These are phyloP conservation scores for Diaporthe velutina DNA, from an alignment of 2,329 filamentous ascomycete species.

Conservation along the genomic window DNA sequence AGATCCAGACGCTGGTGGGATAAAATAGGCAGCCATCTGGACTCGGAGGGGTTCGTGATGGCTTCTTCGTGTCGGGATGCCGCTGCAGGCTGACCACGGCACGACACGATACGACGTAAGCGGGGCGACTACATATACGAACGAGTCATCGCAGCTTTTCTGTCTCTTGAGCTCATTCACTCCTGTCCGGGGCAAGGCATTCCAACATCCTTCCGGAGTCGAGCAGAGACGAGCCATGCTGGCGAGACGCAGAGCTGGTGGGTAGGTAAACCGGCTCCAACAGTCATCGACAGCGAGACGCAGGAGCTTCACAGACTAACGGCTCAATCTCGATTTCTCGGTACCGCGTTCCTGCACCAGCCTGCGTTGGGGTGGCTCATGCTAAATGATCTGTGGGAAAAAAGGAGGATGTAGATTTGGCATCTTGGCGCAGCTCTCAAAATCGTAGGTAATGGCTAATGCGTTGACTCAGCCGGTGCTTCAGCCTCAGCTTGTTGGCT, in stretches of 20 bases:
- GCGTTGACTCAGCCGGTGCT: conserved; percentile 13
- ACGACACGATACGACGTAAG: neutral
- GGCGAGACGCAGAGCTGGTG: neutral
- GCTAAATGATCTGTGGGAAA: neutral
- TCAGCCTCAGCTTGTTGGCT: neutral
- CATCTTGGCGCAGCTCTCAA: neutral
- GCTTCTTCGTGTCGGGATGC: conserved; percentile 16
- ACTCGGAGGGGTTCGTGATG: conserved; percentile 1
- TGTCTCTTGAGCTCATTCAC: neutral
- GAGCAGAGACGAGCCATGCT: neutral
- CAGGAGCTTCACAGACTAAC: neutral
- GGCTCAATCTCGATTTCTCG: neutral
- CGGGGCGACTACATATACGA: neutral
- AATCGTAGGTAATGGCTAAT: neutral
- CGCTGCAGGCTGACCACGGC: neutral
- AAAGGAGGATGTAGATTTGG: neutral
- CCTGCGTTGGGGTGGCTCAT: neutral
- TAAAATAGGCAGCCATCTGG: conserved; percentile 25
- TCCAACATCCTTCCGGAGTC: neutral
- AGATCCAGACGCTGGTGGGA: neutral
- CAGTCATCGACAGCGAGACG: neutral
- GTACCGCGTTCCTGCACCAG: neutral
- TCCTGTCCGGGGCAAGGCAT: neutral
- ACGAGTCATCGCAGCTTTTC: conserved; percentile 7
- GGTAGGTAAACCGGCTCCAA: neutral